phyloP scores from a whole-genome alignment of 495 filamentous ascomycete species.

The Penicillium soppii region DNA sequence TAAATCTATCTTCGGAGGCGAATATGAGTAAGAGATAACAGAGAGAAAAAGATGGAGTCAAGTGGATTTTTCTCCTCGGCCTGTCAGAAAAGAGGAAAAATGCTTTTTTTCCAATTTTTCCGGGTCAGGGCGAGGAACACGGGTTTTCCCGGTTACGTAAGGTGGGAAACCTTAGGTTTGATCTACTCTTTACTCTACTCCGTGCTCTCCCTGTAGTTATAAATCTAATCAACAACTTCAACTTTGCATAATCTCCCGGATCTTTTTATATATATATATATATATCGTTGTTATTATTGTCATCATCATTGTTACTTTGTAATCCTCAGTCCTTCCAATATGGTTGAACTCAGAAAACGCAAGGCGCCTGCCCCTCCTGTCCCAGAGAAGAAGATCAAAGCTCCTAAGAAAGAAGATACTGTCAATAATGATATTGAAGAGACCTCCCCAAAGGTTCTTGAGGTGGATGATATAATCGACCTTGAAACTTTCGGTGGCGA shows the following conservation, averaged over 20 bases:
- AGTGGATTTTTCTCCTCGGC: conserved; percentile 21
- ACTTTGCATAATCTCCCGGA: conserved; percentile 1
- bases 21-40: conserved; percentile 2
- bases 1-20: conserved; percentile 3
- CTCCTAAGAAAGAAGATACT: conserved; percentile 44
- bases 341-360: conserved; percentile 73
- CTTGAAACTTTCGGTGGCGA: conserved; percentile 79
- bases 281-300: neutral
- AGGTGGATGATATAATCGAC: conserved; percentile 54
- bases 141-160: conserved; percentile 20
- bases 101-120: conserved; percentile 17
- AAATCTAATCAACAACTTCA: neutral
- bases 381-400: conserved; percentile 54
- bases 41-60: conserved; percentile 4
- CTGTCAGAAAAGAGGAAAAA: conserved; percentile 12
- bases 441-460: conserved; percentile 28
- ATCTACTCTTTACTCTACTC: no score
- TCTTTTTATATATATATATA: neutral
- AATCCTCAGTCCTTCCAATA: conserved; percentile 15
- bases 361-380: conserved; percentile 60
- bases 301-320: neutral
- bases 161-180: no score
- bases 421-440: conserved; percentile 22
- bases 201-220: no score
- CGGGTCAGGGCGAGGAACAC: conserved; percentile 25